A percentile compares a stretch with the other conserved stretches of the same genome.
phyloP scores from a whole-genome alignment of 345 rosid genomes.

The Linum tenue region DNA sequence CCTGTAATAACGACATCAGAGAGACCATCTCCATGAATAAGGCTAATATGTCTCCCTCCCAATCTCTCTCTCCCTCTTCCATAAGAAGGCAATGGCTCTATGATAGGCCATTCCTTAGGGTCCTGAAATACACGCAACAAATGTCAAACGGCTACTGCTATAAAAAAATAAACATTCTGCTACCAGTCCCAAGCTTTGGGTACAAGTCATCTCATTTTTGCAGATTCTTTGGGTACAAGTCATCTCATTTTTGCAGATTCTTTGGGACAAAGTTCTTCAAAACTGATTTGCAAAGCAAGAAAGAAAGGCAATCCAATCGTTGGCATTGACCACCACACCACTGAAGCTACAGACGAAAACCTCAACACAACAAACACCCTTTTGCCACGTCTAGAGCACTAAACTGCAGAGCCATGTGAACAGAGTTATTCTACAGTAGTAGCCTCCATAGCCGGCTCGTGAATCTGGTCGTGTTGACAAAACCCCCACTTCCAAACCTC shows the following conservation, averaged over 20 bases:
- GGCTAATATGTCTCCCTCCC: slow-evolving; percentile 96
- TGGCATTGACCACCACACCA: background rate
- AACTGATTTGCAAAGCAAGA: background rate
- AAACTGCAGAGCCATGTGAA: background rate
- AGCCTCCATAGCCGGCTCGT: too few species aligned
- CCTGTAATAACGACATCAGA: slow-evolving; percentile 87
- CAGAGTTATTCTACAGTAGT: too few species aligned
- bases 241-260: background rate
- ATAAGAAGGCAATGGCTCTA: slow-evolving; percentile 90
- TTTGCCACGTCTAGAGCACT: background rate
- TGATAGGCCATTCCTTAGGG: slow-evolving; percentile 74
- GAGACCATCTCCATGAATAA: slow-evolving; percentile 90
- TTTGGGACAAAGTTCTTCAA: background rate
- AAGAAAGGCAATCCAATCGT: background rate
- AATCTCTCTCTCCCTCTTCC: slow-evolving; percentile 99
- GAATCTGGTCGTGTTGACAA: too few species aligned
- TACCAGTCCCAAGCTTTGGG: background rate
- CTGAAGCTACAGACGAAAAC: background rate
- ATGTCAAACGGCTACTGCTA: background rate
- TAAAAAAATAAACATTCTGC: too few species aligned
- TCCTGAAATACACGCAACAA: slow-evolving; percentile 38
- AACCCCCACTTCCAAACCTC: too few species aligned
- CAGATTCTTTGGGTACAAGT: background rate
- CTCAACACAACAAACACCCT: background rate
- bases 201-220: background rate